phyloP scores from a whole-genome alignment of 352 stramenopile genomes.

The Phytophthora pisi region DNA sequence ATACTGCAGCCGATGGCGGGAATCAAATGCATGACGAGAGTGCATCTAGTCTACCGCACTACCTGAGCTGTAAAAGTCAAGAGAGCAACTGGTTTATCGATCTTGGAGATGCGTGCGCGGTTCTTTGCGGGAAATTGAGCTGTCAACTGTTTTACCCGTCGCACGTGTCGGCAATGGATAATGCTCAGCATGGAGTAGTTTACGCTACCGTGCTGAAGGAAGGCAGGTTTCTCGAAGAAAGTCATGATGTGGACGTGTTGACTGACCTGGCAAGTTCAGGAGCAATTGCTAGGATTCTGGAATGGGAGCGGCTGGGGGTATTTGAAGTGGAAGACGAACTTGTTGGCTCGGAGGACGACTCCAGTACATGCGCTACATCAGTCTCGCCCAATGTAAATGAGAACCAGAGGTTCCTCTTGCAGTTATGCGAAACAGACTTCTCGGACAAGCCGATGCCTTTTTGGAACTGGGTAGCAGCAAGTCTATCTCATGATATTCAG shows the following conservation, averaged over 20 bases:
- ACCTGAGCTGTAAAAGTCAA: not conserved
- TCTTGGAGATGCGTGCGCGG: constrained; percentile 47
- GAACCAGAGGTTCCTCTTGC: constrained; percentile 21
- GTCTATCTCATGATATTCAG: constrained; percentile 9
- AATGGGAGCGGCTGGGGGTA: constrained; percentile 51
- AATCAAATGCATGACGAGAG: constrained; percentile 42
- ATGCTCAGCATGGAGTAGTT: constrained; percentile 1
- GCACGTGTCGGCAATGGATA: not conserved
- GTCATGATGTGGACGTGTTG: not conserved
- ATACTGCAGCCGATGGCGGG: constrained; percentile 21
- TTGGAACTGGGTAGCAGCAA: constrained; percentile 23
- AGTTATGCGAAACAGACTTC: constrained; percentile 18
- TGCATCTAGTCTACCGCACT: not conserved
- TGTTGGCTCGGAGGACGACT: constrained; percentile 11
- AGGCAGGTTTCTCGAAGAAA: constrained; percentile 17
- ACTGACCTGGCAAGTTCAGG: constrained; percentile 3
- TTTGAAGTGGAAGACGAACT: constrained; percentile 67
- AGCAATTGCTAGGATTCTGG: constrained; percentile 34
- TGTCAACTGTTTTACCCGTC: constrained; percentile 34
- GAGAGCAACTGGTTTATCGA: constrained; percentile 52
- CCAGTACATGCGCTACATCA: not conserved
- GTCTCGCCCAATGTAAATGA: constrained; percentile 1
- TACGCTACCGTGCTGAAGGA: constrained; percentile 19
- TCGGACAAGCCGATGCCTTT: constrained; percentile 10
- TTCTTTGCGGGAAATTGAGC: constrained; percentile 54